These are phyloP conservation scores for Nannochloropsis gaditana DNA, from an alignment of 108 stramenopile genomes.

Conservation along the genomic window DNA sequence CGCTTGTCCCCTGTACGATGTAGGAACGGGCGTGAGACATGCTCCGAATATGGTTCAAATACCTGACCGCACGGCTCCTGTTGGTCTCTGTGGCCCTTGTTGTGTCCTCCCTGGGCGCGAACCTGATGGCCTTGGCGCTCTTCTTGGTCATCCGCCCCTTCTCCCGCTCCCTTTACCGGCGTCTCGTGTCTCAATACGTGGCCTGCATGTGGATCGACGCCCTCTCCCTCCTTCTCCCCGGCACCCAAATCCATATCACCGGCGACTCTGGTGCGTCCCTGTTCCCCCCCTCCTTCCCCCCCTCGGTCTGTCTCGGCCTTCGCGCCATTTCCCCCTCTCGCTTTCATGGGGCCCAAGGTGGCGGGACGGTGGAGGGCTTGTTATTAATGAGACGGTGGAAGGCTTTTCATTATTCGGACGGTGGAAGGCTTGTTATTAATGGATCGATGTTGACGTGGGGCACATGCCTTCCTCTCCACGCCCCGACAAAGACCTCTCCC, in stretches of 20 bases:
- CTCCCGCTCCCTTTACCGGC: slow-evolving; percentile 54
- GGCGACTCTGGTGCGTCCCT: slow-evolving; percentile 48
- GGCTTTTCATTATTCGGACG: not conserved
- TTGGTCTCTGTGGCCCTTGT: not conserved
- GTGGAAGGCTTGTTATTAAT: not conserved
- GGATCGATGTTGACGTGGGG: not conserved
- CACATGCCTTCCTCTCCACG: not conserved
- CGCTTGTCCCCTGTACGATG: too few relatives aligned
- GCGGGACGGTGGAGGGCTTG: not conserved
- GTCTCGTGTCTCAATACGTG: slow-evolving; percentile 53
- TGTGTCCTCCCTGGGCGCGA: not conserved
- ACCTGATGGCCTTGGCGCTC: slow-evolving; percentile 48
- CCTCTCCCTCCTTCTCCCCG: slow-evolving; percentile 59
- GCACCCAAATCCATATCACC: slow-evolving; percentile 55
- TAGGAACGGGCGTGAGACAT: too few relatives aligned
- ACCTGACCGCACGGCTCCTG: not conserved
- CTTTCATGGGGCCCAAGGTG: not conserved
- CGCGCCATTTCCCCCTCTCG: not conserved
- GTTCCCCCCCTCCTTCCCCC: not conserved
- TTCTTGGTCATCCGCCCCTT: slow-evolving; percentile 61
- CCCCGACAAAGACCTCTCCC: not conserved
- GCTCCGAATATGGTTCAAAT: not conserved
- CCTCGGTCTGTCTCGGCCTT: not conserved
- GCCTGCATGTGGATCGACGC: slow-evolving; percentile 60
- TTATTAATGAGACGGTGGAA: not conserved